Evolutionary conservation across 2,329 filamentous ascomycete genomes (phyloP), one percentile per base, ranked within the genome.

Genomic region (Sporothrix pseudoabietina): DNA sequence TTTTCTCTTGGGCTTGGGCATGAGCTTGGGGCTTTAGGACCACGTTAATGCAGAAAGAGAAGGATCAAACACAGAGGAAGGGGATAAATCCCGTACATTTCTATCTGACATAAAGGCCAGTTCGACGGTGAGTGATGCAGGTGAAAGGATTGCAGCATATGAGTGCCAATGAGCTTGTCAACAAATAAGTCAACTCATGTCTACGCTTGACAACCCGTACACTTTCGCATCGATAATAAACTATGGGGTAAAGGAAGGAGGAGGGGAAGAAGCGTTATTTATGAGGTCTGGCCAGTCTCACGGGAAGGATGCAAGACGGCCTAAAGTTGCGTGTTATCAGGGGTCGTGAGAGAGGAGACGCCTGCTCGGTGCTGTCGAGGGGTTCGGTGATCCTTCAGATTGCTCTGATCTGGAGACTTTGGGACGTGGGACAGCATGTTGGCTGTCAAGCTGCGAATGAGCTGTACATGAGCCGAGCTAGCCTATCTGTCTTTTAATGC

Each of bases 281-380:
- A 72, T 68, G 49, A 59, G 52, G 16, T 0, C 22, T 55, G 22
- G 35, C 32, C 54, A 44, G 35, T 57, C 63, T 69, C 59, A 26
- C 52, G 68, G 68, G 49, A 73, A 59, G 68, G 68, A 59, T 59
- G 49, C 32, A 30, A 68, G 68, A 52, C 59, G 55, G 35, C 68
- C 69, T 26, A 41, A 59, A 30, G 59, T 55, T 70, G 66, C 55
- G 66, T 70, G 71, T 54, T 49, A 47, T 70, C 66, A 70, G 66
- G 71, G 66, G 22, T 63, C 35, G 44, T 41, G 32, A 55, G 44
- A 52, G 30, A 19, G 22, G 39, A 22, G 22, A 32, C 39, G 8
- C 22, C 39, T 59, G 44, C n/a, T n/a, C 39, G 22, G 16, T 52
- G 55, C n/a, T 39, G 35, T 9, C 30, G 47, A 30, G 14, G 26